phyloP scores from a whole-genome alignment of 495 filamentous ascomycete species.

The Lasiosphaeris hirsuta region DNA sequence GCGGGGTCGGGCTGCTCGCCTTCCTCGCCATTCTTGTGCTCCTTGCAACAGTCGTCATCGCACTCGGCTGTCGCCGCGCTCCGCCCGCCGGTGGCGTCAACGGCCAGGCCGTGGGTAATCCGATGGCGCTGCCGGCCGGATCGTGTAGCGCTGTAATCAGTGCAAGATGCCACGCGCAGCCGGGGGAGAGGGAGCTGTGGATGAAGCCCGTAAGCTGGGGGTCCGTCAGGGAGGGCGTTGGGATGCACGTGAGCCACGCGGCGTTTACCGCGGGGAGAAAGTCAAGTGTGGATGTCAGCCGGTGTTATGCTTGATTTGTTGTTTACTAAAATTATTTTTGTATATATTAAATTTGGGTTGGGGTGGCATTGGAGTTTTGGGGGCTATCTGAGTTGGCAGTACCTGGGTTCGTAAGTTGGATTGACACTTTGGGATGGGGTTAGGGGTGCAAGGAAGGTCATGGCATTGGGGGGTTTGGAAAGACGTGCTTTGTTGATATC shows the following conservation, averaged over 20 bases:
- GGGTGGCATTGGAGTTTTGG: no score
- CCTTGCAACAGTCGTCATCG: constrained; percentile 28
- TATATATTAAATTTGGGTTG: not conserved
- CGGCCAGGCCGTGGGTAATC: constrained; percentile 36
- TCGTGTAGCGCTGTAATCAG: constrained; percentile 42
- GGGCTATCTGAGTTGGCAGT: no score
- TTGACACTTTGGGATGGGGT: no score
- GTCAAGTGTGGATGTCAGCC: constrained; percentile 29
- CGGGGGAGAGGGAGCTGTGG: constrained; percentile 21
- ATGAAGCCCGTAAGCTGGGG: constrained; percentile 36
- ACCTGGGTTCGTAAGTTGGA: no score
- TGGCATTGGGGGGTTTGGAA: no score
- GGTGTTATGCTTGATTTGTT: constrained; percentile 38
- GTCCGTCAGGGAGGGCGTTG: constrained; percentile 34
- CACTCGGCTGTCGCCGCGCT: constrained; percentile 32
- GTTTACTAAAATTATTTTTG: not conserved
- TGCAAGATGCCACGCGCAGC: constrained; percentile 34
- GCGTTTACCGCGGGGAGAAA: constrained; percentile 32
- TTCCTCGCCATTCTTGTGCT: constrained; percentile 34
- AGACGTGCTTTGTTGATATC: no score
- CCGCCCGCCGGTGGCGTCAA: constrained; percentile 26
- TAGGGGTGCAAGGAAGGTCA: no score
- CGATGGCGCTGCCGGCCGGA: constrained; percentile 37
- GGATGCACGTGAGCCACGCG: constrained; percentile 34
- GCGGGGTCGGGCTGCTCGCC: constrained; percentile 32